Conservation (phyloP, 2,329 filamentous ascomycete species). For the Fusarium equiseti region DNA sequence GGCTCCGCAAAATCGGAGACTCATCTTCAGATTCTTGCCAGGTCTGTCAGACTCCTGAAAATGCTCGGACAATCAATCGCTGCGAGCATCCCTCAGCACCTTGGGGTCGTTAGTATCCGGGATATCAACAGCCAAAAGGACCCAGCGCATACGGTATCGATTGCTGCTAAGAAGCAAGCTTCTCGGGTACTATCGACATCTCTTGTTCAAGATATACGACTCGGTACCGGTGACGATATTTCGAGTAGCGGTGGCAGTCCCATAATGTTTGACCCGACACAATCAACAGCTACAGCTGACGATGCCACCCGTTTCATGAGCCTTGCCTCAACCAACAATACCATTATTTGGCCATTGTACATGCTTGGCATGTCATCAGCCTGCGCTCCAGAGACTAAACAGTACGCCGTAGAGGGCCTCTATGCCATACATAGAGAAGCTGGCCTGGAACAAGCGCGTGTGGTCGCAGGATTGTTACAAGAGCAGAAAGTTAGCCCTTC, state of each 20-base stretch:
- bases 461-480: conserved; percentile 58
- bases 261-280: conserved; percentile 57
- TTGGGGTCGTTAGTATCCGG: conserved; percentile 59
- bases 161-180: conserved; percentile 48
- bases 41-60: conserved; percentile 54
- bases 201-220: conserved; percentile 30
- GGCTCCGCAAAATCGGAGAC: conserved; percentile 46
- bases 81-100: conserved; percentile 63
- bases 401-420: conserved; percentile 60
- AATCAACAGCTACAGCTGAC: conserved; percentile 50
- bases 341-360: conserved; percentile 64
- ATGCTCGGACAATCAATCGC: conserved; percentile 58
- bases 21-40: conserved; percentile 54
- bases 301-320: conserved; percentile 62
- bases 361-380: conserved; percentile 62
- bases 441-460: conserved; percentile 59
- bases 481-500: conserved; percentile 45
- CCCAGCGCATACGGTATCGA: conserved; percentile 40
- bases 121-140: conserved; percentile 49
- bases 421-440: conserved; percentile 60
- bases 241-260: conserved; percentile 42
- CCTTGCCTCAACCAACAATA: conserved; percentile 61
- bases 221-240: conserved; percentile 34
- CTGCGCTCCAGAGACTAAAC: conserved; percentile 56
- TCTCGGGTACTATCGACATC: conserved; percentile 49